Evolutionary conservation across 495 filamentous ascomycete species (phyloP), one percentile per base, ranked within the genome.

Genomic region (Hypoxylon lienhwacheense): DNA sequence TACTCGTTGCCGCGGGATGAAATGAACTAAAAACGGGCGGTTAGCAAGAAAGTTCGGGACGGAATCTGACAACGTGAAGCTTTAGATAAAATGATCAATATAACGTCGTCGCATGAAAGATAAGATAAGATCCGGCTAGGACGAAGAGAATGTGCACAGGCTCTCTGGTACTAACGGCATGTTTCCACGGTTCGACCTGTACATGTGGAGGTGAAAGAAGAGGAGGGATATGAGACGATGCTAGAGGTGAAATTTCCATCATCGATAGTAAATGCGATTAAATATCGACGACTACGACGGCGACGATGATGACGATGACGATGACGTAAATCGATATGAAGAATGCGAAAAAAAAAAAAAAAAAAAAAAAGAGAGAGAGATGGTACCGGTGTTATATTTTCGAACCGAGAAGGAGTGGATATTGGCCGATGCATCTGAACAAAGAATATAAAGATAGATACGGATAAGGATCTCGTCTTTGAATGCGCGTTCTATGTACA

Each of bases 1-100:
- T 99, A 99, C 68, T 99, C 93, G 73, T 99, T 97, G 53, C 93
- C 93, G 14, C 93, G 84, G 3, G 91, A 96, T 1, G 91, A 95
- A 53, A 97, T 96, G 76, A 99, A 99, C 93, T 96, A 67, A 21
- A 44, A 34, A n/a, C 25, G 47, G 5, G 39, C 4, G 31, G 36
- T 67, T 49, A 68, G 65, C 44, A 57, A 34, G 12, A 40, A 17
- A 11, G 45, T 14, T 22, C 47, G 12, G 4, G 31, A 40, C 2
- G 17, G 43, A 29, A 15, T 8, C 42, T 15, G 31, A 11, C 6
- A 46, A 29, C 20, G 25, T 31, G 10, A n/a, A n/a, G n/a, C n/a
- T 44, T n/a, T 22, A 34, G 5, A 44, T 14, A 28, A 32, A 24
- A 6, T 28, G 19, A n/a, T n/a, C n/a, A 29, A 12, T 10, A 21